phyloP scores from a whole-genome alignment of 768 basidiomycete species.

The Cyathus striatus region DNA sequence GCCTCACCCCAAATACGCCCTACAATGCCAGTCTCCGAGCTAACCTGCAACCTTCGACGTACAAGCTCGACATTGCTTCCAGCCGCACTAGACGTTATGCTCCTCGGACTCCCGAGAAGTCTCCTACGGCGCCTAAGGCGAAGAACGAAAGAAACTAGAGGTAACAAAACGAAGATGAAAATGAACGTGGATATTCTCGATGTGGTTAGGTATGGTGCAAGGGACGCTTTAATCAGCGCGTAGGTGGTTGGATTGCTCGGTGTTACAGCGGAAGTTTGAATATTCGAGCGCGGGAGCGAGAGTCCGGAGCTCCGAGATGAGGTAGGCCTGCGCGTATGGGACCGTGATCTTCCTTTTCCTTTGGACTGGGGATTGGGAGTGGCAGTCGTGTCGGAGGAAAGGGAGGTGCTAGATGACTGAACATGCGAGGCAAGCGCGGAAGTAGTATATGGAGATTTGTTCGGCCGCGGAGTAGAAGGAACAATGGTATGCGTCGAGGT shows the following conservation, averaged over 20 bases:
- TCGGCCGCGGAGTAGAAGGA: conserved; percentile 38
- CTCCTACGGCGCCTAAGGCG: conserved; percentile 38
- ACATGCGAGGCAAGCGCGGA: conserved; percentile 17
- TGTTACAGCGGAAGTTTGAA: conserved; percentile 10
- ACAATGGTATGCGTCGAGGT: conserved; percentile 70
- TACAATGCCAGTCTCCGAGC: conserved; percentile 30
- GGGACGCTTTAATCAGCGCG: conserved; percentile 40
- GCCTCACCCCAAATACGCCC: conserved; percentile 46
- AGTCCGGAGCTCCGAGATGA: conserved; percentile 7
- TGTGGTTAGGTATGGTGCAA: conserved; percentile 43
- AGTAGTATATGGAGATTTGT: conserved; percentile 15
- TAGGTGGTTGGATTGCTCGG: conserved; percentile 25
- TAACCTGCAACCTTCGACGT: conserved; percentile 44
- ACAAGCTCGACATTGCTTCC: conserved; percentile 53
- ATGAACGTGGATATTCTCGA: conserved; percentile 46
- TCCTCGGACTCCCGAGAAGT: conserved; percentile 10
- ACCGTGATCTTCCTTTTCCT: conserved; percentile 7
- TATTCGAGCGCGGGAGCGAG: conserved; percentile 9
- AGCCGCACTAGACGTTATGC: conserved; percentile 9
- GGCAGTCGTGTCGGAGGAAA: conserved; percentile 32
- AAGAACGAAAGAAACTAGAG: conserved; percentile 43
- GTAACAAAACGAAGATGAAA: conserved; percentile 39
- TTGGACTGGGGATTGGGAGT: conserved; percentile 19
- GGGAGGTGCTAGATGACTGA: conserved; percentile 28
- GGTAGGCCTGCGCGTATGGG: conserved; percentile 7